Evolutionary conservation across 139 green algal genomes (phyloP), one percentile per base, ranked within the genome.

Genomic region (Chlamydomonas eustigma): DNA sequence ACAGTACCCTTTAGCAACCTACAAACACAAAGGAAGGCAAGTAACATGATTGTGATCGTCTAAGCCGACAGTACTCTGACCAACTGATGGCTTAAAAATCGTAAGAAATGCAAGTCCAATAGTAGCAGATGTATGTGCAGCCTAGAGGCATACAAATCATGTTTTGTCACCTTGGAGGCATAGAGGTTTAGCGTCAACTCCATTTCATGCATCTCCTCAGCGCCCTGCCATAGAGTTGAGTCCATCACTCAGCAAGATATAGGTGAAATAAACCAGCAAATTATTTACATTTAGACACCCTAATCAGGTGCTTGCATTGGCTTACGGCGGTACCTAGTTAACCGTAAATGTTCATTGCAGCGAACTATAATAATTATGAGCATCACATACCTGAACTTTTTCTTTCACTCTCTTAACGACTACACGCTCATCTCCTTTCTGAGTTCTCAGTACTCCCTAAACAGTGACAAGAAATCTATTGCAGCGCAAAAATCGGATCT

Each of bases 111-210:
- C n/a, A n/a, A n/a, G n/a, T 81, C 39, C 83, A 79, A 75, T 93
- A 93, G 3, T 90, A 90, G 3, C 94, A 63, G 67, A 95, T 95
- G 33, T 90, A 77, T 2, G 91, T 90, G 36, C 93, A 86, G 36
- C 81, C 4, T 71, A 75, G 0, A 88, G 88, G n/a, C n/a, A n/a
- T n/a, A n/a, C n/a, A n/a, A n/a, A n/a, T n/a, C n/a, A n/a, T n/a
- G n/a, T n/a, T n/a, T n/a, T n/a, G n/a, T 18, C 22, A 85, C 83
- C 35, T 85, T 84, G 33, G 71, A 78, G 36, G 90, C 89, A 70
- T 95, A 92, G 58, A 93, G 87, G 36, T 96, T 96, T 39, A 97
- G 84, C 72, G 94, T 39, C 77, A 94, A 88, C 83, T 96, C 92
- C 86, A 93, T 93, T 74, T 92, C 66, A 25, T 70, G 81, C 88